phyloP scores from a whole-genome alignment of 1,284 basidiomycete genomes.

The Lignosus rhinocerotis region DNA sequence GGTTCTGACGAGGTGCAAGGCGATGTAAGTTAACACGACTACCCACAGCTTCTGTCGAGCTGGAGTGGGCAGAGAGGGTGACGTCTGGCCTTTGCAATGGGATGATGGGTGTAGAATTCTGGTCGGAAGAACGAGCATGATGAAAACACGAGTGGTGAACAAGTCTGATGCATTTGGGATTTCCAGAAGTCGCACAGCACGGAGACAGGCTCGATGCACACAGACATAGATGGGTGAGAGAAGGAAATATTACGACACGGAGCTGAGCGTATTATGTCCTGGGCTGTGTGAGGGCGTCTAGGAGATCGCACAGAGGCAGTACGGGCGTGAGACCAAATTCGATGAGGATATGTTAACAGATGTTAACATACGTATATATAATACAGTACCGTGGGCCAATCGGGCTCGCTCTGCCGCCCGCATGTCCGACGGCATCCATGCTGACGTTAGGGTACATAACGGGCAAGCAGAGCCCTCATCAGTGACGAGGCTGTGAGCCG shows the following conservation, averaged over 20 bases:
- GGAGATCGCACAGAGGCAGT: conserved; percentile 2
- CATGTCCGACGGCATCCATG: conserved; percentile 8
- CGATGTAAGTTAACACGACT: conserved; percentile 15
- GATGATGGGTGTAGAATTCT: conserved; percentile 14
- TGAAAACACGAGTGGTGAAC: conserved; percentile 23
- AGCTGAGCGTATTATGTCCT: neutral
- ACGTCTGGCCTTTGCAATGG: conserved; percentile 12
- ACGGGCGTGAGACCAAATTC: conserved; percentile 9
- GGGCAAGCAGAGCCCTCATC: neutral
- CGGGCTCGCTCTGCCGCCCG: neutral
- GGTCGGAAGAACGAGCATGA: conserved; percentile 20
- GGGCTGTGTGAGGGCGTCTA: conserved; percentile 13
- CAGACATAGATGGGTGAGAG: neutral
- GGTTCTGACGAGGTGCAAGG: conserved; percentile 8
- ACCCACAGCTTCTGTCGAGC: conserved; percentile 21
- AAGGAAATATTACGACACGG: conserved; percentile 7
- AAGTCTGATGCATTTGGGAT: conserved; percentile 1
- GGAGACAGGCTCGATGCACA: neutral
- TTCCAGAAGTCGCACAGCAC: conserved; percentile 22
- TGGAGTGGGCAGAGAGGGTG: conserved; percentile 5
- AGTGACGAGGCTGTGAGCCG: conserved; percentile 5
- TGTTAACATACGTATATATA: no score
- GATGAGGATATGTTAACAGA: neutral
- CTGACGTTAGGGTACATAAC: conserved; percentile 8
- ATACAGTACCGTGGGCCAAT: conserved; percentile 3